Conservation (phyloP, 1,284 basidiomycete genomes). For the Ganoderma lucidum region DNA sequence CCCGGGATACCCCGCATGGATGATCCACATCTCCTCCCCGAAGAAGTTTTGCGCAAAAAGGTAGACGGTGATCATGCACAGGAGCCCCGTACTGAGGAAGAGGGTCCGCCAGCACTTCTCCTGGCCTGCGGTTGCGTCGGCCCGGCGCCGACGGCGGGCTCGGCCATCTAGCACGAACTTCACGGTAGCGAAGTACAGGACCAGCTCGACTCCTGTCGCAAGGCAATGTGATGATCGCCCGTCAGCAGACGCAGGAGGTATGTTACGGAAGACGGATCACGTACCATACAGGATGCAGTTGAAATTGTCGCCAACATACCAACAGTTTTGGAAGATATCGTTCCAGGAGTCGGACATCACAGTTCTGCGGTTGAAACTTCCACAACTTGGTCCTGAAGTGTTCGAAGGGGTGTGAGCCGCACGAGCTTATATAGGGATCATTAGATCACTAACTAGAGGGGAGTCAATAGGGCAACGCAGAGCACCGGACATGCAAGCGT, state of each 20-base stretch:
- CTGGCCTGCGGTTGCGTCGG: not conserved
- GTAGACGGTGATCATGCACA: conserved; percentile 30
- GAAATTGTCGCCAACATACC: conserved; percentile 12
- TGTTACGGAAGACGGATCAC: not conserved
- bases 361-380: not conserved
- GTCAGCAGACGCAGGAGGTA: not conserved
- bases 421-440: too few species aligned
- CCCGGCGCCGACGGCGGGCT: not conserved
- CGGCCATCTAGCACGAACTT: conserved; percentile 11
- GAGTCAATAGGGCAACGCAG: not conserved
- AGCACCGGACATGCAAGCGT: not conserved
- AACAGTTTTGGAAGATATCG: conserved; percentile 8
- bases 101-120: conserved; percentile 19
- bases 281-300: conserved; percentile 9
- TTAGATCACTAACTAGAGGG: not conserved
- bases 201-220: conserved; percentile 22
- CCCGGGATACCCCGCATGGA: conserved; percentile 27
- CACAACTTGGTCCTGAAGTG: not conserved
- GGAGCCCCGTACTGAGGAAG: conserved; percentile 25
- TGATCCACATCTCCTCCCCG: conserved; percentile 34
- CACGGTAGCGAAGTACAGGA: conserved; percentile 25
- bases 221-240: not conserved
- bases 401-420: too few species aligned
- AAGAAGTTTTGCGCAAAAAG: conserved; percentile 28
- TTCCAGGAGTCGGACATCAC: conserved; percentile 8